Base-by-base conservation (phyloP, 1,284 basidiomycete genomes). In the Moniliophthora roreri region DNA sequence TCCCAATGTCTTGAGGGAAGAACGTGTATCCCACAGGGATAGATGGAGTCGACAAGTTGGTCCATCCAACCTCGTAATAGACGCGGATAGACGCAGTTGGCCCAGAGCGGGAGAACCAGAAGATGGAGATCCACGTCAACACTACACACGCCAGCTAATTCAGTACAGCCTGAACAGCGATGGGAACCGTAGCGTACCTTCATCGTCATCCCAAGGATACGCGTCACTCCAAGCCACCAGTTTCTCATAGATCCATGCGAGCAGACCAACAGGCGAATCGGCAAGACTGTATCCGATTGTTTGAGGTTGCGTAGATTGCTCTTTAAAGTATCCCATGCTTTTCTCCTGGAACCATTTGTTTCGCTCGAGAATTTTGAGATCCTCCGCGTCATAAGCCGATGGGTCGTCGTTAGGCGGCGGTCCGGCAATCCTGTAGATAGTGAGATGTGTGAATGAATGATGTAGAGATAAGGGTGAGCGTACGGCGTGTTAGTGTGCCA, bases 261-360 rank as follows among this genome's bases (percentile, higher is more conserved):
- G 65, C 3, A 79, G 53, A 0, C 75, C 77, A 2, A 69, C 64
- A 4, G 76, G 77, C 16, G 74, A 76, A 57, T 78, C 77, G 0
- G 68, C 61, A 9, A 78, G 60, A 10, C 40, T 41, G 18, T 78
- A 71, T 4, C 73, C 74, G 10, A 76, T 48, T 2, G 73, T 76
- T 54, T 74, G 71, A 2, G 71, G 74, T 52, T 64, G 58, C 18
- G 70, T 74, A 10, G 65, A 45, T 44, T 72, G 70, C 50, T 65
- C 58, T 2, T 28, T 28, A 21, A 46, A 54, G 46, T 73, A 72
- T 3, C 69, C 71, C 1, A 21, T 49, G 18, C 69, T 71, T 34
- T 62, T 53, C 3, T 41, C 49, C 9, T 23, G 18, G 57, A 67
- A 66, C 58, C 54, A 51, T 18, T 51, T 18, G 2, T 40, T 49